Percentiles rank a stretch among this genome's conserved stretches.
These are phyloP conservation scores for Thecaphora thlaspeos DNA, from an alignment of 1,284 basidiomycete species.

Conservation along the genomic window DNA sequence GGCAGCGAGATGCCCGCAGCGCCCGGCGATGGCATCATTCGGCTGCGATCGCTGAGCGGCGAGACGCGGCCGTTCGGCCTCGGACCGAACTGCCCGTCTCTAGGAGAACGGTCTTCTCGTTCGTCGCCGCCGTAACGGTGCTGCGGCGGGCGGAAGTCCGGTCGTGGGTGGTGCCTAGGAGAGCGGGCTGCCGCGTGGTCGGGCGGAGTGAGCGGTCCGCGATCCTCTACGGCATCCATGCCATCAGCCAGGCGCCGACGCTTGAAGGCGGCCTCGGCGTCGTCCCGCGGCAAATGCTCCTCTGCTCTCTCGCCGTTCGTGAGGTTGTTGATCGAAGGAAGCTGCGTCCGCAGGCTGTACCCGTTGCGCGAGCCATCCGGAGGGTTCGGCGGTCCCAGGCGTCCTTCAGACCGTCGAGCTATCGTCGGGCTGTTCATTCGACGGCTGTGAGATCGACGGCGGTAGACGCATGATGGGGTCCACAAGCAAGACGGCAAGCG, in stretches of 20 bases:
- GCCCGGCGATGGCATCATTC: constrained; percentile 21
- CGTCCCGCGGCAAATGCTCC: constrained; percentile 25
- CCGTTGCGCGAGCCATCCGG: constrained; percentile 7
- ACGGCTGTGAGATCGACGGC: too few relatives aligned
- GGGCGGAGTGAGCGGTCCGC: neutral
- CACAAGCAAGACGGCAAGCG: too few relatives aligned
- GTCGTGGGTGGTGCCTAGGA: constrained; percentile 13
- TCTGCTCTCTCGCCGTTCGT: constrained; percentile 12
- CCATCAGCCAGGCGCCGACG: constrained; percentile 26
- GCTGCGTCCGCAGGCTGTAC: constrained; percentile 18
- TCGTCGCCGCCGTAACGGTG: constrained; percentile 30
- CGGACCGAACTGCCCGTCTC: constrained; percentile 14
- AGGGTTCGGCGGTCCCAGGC: neutral
- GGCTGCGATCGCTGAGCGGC: constrained; percentile 7
- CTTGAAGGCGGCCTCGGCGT: constrained; percentile 18
- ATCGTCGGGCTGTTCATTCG: too few relatives aligned
- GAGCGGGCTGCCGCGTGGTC: constrained; percentile 9
- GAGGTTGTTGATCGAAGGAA: constrained; percentile 6
- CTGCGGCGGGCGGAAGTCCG: constrained; percentile 1
- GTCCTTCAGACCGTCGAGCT: too few relatives aligned
- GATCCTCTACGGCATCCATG: constrained; percentile 21
- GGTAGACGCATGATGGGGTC: too few relatives aligned
- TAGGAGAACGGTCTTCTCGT: constrained; percentile 18
- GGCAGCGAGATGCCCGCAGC: constrained; percentile 17
- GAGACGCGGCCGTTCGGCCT: constrained; percentile 22